A percentile compares a stretch with the other conserved stretches of the same genome.
Evolutionary conservation across 2,329 filamentous ascomycete genomes (phyloP).

Genomic region (Epichloe gansuensis): DNA sequence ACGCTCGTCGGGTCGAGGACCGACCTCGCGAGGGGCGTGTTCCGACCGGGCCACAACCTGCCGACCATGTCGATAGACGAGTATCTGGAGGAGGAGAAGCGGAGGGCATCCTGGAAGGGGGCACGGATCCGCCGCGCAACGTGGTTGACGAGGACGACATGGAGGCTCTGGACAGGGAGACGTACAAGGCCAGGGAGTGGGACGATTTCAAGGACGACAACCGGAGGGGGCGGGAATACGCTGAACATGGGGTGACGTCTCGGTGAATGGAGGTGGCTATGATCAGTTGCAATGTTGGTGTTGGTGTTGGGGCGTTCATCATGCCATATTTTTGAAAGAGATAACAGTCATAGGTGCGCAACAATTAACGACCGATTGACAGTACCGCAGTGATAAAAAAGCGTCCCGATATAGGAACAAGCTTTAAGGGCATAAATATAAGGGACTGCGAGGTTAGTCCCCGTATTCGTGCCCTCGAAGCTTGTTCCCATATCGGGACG

Average conservation of each 20-base stretch:
- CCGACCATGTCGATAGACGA: slow-evolving; percentile 98
- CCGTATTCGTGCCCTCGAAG: no score
- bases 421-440: no score
- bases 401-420: no score
- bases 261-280: neutral
- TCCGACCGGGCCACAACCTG: slow-evolving; percentile 80
- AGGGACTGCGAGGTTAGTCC: no score
- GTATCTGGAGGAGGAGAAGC: slow-evolving; percentile 84
- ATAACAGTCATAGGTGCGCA: no score
- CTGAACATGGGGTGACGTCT: slow-evolving; percentile 54
- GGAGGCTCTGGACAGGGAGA: slow-evolving; percentile 79
- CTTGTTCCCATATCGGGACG: no score
- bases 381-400: no score
- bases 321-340: no score
- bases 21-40: slow-evolving; percentile 68
- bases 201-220: slow-evolving; percentile 91
- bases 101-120: slow-evolving; percentile 82
- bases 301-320: neutral
- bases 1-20: slow-evolving; percentile 70
- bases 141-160: slow-evolving; percentile 83
- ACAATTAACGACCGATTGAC: no score
- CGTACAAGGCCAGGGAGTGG: slow-evolving; percentile 87
- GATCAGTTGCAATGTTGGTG: neutral
- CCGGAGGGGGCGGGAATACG: slow-evolving; percentile 68
- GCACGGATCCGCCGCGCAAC: slow-evolving; percentile 58